These are phyloP conservation scores for Diaporthe batatas DNA, from an alignment of 2,329 filamentous ascomycete genomes.

Conservation along the genomic window DNA sequence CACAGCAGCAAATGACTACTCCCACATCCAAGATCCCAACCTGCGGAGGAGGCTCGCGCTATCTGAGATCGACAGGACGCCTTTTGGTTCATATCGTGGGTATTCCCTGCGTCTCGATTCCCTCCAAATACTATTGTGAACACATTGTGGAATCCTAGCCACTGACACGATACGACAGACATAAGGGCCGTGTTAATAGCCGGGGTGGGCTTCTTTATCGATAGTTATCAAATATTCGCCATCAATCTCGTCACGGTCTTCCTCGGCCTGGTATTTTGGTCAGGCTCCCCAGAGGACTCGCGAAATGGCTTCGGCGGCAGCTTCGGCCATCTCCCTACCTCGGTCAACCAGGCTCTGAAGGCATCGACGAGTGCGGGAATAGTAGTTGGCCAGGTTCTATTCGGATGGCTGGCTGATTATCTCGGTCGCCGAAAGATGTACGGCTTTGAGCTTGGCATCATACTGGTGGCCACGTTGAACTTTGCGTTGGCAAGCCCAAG, in stretches of 20 bases:
- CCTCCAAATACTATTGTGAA: background rate
- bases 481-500: constrained; percentile 75
- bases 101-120: background rate
- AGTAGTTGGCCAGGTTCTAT: constrained; percentile 81
- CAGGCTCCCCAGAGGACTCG: constrained; percentile 55
- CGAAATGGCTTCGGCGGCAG: constrained; percentile 63
- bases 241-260: constrained; percentile 80
- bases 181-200: constrained; percentile 81
- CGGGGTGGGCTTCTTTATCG: constrained; percentile 86
- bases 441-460: constrained; percentile 80
- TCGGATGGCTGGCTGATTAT: constrained; percentile 82
- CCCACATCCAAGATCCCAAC: constrained; percentile 78
- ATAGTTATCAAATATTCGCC: constrained; percentile 86
- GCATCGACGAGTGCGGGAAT: constrained; percentile 85
- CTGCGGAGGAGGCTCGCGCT: constrained; percentile 81
- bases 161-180: constrained; percentile 53
- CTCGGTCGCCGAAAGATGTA: constrained; percentile 87
- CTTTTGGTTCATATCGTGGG: constrained; percentile 77
- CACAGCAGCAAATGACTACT: constrained; percentile 55
- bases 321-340: constrained; percentile 70
- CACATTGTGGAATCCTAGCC: background rate
- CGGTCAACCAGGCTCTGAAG: constrained; percentile 81
- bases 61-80: constrained; percentile 83
- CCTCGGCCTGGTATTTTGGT: constrained; percentile 83
- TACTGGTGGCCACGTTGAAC: constrained; percentile 77